phyloP scores from a whole-genome alignment of 1,139 yeast species.

The Nadsonia starkeyi-henricii region DNA sequence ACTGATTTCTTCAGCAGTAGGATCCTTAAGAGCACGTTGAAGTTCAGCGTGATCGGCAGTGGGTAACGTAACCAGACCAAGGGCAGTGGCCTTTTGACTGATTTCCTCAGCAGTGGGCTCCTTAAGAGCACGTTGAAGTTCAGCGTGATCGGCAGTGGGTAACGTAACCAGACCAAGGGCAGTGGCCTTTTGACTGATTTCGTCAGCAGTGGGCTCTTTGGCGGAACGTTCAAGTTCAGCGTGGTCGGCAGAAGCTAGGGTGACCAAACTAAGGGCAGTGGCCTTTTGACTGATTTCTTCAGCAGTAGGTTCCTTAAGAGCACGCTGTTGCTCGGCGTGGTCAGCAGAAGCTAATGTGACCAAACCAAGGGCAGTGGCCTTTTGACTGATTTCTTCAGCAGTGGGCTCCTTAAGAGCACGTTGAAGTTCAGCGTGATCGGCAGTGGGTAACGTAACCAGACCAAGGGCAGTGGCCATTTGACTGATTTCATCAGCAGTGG shows the following conservation, averaged over 20 bases:
- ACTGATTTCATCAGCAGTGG: conserved; percentile 16
- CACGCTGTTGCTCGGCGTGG: conserved; percentile 6
- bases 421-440: conserved; percentile 11
- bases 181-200: conserved; percentile 25
- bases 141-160: too few relatives aligned
- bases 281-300: neutral
- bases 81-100: conserved; percentile 7
- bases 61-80: conserved; percentile 23
- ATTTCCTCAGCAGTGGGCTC: conserved; percentile 3
- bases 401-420: conserved; percentile 9
- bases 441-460: conserved; percentile 14
- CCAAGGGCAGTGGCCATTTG: conserved; percentile 14
- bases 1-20: conserved; percentile 20
- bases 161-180: conserved; percentile 13
- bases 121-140: too few relatives aligned
- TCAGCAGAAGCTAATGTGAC: conserved; percentile 16
- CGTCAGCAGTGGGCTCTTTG: conserved; percentile 15
- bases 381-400: conserved; percentile 9
- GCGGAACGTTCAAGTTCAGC: conserved; percentile 14
- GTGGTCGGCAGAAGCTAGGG: conserved; percentile 13
- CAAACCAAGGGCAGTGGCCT: conserved; percentile 12
- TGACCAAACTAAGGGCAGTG: neutral
- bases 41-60: conserved; percentile 21
- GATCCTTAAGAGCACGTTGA: conserved; percentile 22
- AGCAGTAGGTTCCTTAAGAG: neutral